Conservation (phyloP, 495 filamentous ascomycete genomes). For the Annulohypoxylon moriforme region DNA sequence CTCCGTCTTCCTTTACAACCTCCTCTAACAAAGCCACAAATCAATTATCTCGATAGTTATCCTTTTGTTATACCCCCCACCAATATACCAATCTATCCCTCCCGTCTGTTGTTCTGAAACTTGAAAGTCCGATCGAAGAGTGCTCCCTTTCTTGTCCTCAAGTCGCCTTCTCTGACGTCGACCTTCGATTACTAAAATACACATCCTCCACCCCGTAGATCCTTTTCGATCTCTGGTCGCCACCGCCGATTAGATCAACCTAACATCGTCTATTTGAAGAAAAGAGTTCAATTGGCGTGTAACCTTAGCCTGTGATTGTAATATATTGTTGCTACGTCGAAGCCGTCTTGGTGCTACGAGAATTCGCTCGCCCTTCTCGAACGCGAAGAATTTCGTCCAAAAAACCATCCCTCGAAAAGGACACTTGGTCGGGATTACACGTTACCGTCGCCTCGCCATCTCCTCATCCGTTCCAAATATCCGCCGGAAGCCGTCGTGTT, state of each 20-base stretch:
- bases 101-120: constrained; percentile 26
- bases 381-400: constrained; percentile 10
- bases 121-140: constrained; percentile 24
- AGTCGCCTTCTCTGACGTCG: constrained; percentile 22
- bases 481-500: constrained; percentile 44
- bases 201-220: constrained; percentile 27
- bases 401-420: constrained; percentile 9
- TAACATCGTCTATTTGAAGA: constrained; percentile 15
- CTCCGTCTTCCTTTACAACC: constrained; percentile 8
- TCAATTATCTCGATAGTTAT: constrained; percentile 17
- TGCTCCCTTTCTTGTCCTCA: constrained; percentile 16
- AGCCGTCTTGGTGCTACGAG: constrained; percentile 29
- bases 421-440: constrained; percentile 17
- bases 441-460: constrained; percentile 18
- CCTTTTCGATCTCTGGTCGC: constrained; percentile 28
- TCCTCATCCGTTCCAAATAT: constrained; percentile 15
- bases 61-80: not conserved
- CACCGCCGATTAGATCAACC: constrained; percentile 30
- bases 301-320: constrained; percentile 30
- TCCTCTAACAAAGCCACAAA: not conserved
- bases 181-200: constrained; percentile 33
- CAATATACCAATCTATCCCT: constrained; percentile 24
- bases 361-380: constrained; percentile 24
- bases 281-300: constrained; percentile 19
- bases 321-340: constrained; percentile 34